Conservation (phyloP, 208 protist species). For the Trichomonas vaginalis region DNA sequence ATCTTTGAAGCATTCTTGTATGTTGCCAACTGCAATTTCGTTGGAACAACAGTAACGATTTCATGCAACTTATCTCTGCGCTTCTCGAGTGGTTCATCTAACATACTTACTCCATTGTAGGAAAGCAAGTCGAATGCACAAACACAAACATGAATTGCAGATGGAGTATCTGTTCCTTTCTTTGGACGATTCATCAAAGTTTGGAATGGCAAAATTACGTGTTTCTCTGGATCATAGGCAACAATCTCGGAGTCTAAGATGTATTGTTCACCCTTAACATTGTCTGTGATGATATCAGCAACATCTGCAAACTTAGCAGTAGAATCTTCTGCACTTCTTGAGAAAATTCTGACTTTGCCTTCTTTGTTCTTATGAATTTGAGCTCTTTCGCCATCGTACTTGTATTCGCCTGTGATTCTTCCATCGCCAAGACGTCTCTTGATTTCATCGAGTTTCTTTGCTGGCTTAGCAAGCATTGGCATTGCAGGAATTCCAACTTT, state of each 20-base stretch:
- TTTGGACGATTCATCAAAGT: slow-evolving; percentile 48
- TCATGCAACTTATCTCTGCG: slow-evolving; percentile 59
- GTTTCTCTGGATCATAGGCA: slow-evolving; percentile 20
- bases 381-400: slow-evolving; percentile 90
- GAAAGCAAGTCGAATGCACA: slow-evolving; percentile 97
- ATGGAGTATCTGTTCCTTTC: slow-evolving; percentile 26
- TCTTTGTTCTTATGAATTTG: slow-evolving; percentile 37
- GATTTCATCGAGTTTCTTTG: slow-evolving; percentile 49
- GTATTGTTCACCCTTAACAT: slow-evolving; percentile 43
- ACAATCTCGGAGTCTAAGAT: slow-evolving; percentile 95
- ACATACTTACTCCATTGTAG: slow-evolving; percentile 72
- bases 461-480: slow-evolving; percentile 94
- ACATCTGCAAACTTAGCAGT: slow-evolving; percentile 93
- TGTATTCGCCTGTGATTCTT: slow-evolving; percentile 94
- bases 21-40: slow-evolving; percentile 1
- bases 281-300: slow-evolving; percentile 33
- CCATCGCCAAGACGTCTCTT: slow-evolving; percentile 22
- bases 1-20: slow-evolving; percentile 41
- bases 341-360: slow-evolving; percentile 73
- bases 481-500: slow-evolving; percentile 31
- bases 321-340: slow-evolving; percentile 84
- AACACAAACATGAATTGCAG: slow-evolving; percentile 59
- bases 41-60: not conserved
- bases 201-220: slow-evolving; percentile 77
- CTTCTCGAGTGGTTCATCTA: slow-evolving; percentile 39